Conservation (phyloP, 2,329 filamentous ascomycete genomes). For the Phyllachora maydis region DNA sequence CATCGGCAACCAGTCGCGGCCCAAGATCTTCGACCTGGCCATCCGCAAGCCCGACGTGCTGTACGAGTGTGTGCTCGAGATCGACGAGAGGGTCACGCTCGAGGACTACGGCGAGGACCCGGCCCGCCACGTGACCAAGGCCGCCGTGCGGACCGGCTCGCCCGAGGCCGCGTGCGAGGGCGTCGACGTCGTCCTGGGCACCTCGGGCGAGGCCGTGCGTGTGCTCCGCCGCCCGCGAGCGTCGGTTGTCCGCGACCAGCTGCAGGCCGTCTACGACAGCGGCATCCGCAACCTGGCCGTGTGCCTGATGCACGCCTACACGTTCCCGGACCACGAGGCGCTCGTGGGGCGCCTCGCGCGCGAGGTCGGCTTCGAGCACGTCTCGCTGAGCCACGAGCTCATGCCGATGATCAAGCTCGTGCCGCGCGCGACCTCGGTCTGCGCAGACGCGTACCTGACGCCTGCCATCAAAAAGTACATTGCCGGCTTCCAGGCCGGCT, state of each 20-base stretch:
- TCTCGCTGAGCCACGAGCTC: constrained; percentile 60
- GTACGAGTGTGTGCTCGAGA: constrained; percentile 70
- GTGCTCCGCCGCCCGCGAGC: constrained; percentile 43
- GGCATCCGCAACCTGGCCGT: constrained; percentile 72
- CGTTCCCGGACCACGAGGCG: constrained; percentile 71
- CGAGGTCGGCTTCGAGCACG: constrained; percentile 66
- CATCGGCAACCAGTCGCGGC: constrained; percentile 80
- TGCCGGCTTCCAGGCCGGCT: constrained; percentile 57
- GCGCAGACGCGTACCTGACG: constrained; percentile 62
- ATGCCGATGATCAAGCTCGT: constrained; percentile 87
- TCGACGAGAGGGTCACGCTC: constrained; percentile 76
- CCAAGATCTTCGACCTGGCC: constrained; percentile 77
- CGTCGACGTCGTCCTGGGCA: constrained; percentile 42
- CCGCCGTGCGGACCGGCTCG: constrained; percentile 29
- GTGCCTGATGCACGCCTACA: constrained; percentile 83
- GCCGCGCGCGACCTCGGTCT: constrained; percentile 54
- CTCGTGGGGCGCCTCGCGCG: constrained; percentile 54
- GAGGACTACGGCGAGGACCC: constrained; percentile 89
- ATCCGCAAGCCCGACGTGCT: constrained; percentile 75
- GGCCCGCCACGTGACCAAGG: constrained; percentile 31
- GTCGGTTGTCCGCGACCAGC: constrained; percentile 30
- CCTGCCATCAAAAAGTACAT: constrained; percentile 60
- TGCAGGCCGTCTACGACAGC: constrained; percentile 45
- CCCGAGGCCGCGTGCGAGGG: constrained; percentile 20
- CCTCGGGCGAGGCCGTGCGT: constrained; percentile 56